phyloP scores from a whole-genome alignment of 176 grass and related monocot genomes.

The Urochloa ruziziensis region DNA sequence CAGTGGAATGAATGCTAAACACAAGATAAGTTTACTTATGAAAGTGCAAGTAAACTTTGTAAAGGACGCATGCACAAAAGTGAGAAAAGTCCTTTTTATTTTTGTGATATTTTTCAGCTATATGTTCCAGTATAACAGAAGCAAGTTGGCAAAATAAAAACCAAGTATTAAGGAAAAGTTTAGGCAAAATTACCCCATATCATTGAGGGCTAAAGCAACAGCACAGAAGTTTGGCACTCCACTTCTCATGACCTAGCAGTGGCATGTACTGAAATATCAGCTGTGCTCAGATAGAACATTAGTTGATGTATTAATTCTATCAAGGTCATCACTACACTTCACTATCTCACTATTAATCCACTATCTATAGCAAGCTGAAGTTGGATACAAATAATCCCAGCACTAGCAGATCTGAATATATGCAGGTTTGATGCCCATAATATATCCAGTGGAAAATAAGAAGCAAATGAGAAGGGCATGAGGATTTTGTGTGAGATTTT shows the following conservation, averaged over 20 bases:
- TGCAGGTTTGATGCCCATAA: not conserved
- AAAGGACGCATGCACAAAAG: not conserved
- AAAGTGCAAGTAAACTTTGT: not conserved
- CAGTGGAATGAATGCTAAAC: not conserved
- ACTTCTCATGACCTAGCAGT: slow-evolving; percentile 81
- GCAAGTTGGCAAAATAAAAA: not conserved
- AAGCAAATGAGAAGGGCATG: not conserved
- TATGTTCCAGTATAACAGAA: slow-evolving; percentile 10
- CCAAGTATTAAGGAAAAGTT: slow-evolving; percentile 2
- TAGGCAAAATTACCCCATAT: slow-evolving; percentile 74
- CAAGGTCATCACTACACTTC: not conserved
- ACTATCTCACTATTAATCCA: not conserved
- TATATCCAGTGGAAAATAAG: not conserved
- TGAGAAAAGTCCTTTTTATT: slow-evolving; percentile 13
- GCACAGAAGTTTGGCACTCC: slow-evolving; percentile 95
- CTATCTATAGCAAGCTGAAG: not conserved
- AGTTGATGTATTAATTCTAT: slow-evolving; percentile 10
- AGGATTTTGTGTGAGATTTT: not conserved
- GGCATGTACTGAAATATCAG: slow-evolving; percentile 37
- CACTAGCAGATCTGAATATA: not conserved
- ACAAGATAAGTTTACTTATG: not conserved
- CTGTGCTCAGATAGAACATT: not conserved
- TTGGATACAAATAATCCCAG: not conserved
- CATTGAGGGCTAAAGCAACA: slow-evolving; percentile 89
- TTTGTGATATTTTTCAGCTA: slow-evolving; percentile 3